Evolutionary conservation across 345 rosid genomes (phyloP), one percentile per base, ranked within the genome.

Genomic region (Raphanus raphanistrum): DNA sequence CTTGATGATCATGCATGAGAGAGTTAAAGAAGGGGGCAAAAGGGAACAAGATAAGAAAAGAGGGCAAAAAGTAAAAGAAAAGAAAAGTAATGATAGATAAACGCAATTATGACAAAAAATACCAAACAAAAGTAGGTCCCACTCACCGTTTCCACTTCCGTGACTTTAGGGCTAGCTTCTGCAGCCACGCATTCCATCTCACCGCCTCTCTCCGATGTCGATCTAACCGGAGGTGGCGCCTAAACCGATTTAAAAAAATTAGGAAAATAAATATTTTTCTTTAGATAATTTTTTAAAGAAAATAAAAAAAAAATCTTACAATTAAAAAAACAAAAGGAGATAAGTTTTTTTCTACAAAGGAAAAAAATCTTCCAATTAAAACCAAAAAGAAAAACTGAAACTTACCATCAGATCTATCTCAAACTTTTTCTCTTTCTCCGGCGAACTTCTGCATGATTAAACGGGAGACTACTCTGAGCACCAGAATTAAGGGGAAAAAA

Each of bases 361-460:
- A 15, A 50, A 13, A 38, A 48, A 45, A 75, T 31, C 0, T 1
- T 36, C 17, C 0, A 52, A 26, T 52, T 5, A 62, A 28, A 65
- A 52, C 5, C 4, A n/a, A 43, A 16, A 41, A 16, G 4, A 52
- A 5, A 31, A 32, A 6, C 6, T 66, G 72, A 78, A 61, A 76
- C 82, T 72, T 81, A 93, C 99, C 99, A 96, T 96, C 85, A 93
- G 94, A 93, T 96, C 99, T 90, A 96, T 96, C 85, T 86, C 93
- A 73, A 88, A 93, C 86, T 89, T 96, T 85, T 89, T 96, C 81
- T 78, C 87, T 28, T 68, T 88, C 60, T 60, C 85, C 52, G 86
- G 78, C 21, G 67, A 70, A 75, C 58, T 65, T 12, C 80, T 80
- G 69, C 80, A 75, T 80, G 82, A 74, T 79, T 65, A 76, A 21